Evolutionary conservation across 2,329 filamentous ascomycete species (phyloP), one percentile per base, ranked within the genome.

Genomic region (Helotiales sp.): DNA sequence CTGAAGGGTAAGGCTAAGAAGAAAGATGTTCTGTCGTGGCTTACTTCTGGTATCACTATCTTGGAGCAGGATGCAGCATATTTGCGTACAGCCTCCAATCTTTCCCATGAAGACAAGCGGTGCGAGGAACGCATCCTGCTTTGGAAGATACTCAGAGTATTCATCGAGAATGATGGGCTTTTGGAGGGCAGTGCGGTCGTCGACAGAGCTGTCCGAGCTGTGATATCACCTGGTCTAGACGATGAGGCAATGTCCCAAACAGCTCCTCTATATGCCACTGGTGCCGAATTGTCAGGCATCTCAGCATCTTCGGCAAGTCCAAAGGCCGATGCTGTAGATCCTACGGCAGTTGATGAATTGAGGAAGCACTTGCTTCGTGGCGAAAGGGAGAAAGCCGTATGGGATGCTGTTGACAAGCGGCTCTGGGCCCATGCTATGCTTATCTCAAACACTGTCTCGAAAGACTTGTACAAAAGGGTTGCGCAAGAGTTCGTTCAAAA

Each of bases 341-440:
- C 85, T 5, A 78, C 81, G 1, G 83, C 86, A 4, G 77, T 96
- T 36, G 86, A 91, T 59, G 81, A 86, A 57, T 80, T 98, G 47
- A 88, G 90, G 27, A 86, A 81, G 46, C 80, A 86, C 67, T 81
- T 99, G 4, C 79, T 96, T 8, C 78, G 84, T 54, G 95, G 96
- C 9, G 88, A 98, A 47, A 85, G 92, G 22, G 92, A 97, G 69
- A 91, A 93, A 65, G 95, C 95, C 5, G 90, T 96, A 0, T 98
- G 93, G 93, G 81, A 89, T 63, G 93, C 95, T 4, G 93, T 92
- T 30, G 95, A 99, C 72, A 92, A 93, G 72, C 86, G 93, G 49
- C 78, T 99, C 2, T 99, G 96, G 96, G 95, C 91, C 2, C 96
- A 99, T 72, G 96, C 95, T 2, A 89, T 99, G 82, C 80, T 99